phyloP scores from a whole-genome alignment of 2,329 filamentous ascomycete genomes.

The Hymenoscyphus fraxineus region DNA sequence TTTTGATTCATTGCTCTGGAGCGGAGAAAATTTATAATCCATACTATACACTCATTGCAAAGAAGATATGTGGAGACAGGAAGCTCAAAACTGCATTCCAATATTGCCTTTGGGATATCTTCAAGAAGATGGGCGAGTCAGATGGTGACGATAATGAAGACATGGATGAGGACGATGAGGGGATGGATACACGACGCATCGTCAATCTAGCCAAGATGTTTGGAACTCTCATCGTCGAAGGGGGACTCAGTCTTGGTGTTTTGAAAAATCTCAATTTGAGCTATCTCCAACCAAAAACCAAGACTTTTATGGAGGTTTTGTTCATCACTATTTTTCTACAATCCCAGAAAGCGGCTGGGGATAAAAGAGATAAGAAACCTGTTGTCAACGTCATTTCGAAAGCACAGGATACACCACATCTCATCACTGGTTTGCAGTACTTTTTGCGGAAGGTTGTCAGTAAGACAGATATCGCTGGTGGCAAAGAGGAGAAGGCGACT shows the following conservation, averaged over 20 bases:
- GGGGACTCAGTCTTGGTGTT: conserved; percentile 54
- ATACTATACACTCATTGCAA: conserved; percentile 85
- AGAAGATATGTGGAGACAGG: conserved; percentile 70
- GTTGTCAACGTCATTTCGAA: conserved; percentile 65
- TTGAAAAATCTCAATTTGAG: conserved; percentile 73
- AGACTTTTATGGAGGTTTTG: conserved; percentile 74
- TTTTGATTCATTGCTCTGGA: conserved; percentile 82
- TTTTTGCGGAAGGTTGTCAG: conserved; percentile 74
- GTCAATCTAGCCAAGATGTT: conserved; percentile 68
- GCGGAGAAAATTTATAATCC: conserved; percentile 84
- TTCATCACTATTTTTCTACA: conserved; percentile 72
- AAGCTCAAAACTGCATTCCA: conserved; percentile 81
- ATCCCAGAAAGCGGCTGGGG: conserved; percentile 50
- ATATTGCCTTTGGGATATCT: conserved; percentile 80
- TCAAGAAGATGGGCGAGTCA: conserved; percentile 79
- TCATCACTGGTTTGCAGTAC: conserved; percentile 72
- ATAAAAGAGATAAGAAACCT: conserved; percentile 49
- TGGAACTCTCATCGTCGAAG: conserved; percentile 57
- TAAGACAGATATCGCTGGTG: conserved; percentile 55
- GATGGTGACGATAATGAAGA: conserved; percentile 57
- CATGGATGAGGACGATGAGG: conserved; percentile 49
- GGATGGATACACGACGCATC: conserved; percentile 52
- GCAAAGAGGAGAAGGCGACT: conserved; percentile 45
- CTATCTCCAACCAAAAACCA: conserved; percentile 72
- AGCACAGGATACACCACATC: conserved; percentile 59